Evolutionary conservation across 257 asterid genomes (phyloP).

Genomic region (Ballota nigra): DNA sequence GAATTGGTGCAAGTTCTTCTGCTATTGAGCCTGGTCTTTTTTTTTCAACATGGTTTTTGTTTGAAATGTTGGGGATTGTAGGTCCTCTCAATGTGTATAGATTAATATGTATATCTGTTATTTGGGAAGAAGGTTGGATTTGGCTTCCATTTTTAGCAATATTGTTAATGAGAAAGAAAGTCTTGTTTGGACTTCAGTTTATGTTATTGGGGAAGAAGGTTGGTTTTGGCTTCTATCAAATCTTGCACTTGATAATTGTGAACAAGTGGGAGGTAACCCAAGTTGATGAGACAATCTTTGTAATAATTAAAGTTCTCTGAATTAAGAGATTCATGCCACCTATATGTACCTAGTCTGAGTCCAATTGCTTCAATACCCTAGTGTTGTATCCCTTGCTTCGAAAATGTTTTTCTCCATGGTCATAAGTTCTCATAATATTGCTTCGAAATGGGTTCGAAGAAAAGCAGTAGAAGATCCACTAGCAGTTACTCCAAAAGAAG

Average conservation of each 20-base stretch:
- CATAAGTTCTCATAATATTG: neutral
- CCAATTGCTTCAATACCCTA: neutral
- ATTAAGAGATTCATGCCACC: neutral
- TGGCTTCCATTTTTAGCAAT: neutral
- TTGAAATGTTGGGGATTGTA: neutral
- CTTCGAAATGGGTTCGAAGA: no score
- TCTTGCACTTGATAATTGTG: neutral
- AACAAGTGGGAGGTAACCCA: neutral
- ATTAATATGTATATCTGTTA: neutral
- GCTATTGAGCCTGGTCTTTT: neutral
- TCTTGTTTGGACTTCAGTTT: neutral
- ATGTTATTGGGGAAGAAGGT: neutral
- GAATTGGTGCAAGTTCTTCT: neutral
- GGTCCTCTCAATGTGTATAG: neutral
- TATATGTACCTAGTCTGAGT: neutral
- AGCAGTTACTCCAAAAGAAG: no score
- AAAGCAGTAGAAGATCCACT: no score
- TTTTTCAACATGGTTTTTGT: neutral
- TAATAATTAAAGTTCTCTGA: neutral
- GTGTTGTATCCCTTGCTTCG: neutral
- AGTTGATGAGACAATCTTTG: neutral
- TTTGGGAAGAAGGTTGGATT: slow-evolving; percentile 8
- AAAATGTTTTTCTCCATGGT: neutral
- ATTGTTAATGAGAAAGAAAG: neutral
- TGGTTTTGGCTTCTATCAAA: neutral